Evolutionary conservation across 2,329 filamentous ascomycete genomes (phyloP).

Genomic region (Stachybotrys chartarum): DNA sequence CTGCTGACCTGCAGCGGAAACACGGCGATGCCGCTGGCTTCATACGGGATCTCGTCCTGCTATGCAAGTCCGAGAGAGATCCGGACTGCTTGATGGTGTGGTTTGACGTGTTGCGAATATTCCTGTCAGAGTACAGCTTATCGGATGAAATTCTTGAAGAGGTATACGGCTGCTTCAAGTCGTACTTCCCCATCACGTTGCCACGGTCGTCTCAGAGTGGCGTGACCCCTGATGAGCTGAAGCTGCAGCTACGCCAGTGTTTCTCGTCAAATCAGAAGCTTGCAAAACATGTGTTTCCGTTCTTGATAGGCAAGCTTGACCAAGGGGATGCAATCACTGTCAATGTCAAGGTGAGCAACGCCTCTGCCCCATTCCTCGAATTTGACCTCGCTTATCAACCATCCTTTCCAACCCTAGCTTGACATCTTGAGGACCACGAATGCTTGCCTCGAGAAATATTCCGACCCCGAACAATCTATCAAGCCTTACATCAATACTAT

Average conservation of each 20-base stretch:
- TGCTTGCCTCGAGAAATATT: constrained; percentile 44
- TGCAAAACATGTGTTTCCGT: constrained; percentile 41
- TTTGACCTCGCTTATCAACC: not conserved
- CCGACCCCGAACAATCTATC: constrained; percentile 36
- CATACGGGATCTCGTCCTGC: constrained; percentile 39
- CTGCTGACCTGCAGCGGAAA: constrained; percentile 34
- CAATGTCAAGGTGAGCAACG: constrained; percentile 42
- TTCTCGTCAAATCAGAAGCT: constrained; percentile 44
- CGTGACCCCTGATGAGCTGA: constrained; percentile 50
- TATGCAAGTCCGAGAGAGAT: constrained; percentile 49
- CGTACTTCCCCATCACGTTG: constrained; percentile 55
- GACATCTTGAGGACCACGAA: constrained; percentile 50
- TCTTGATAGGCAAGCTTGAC: constrained; percentile 49
- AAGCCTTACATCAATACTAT: constrained; percentile 42
- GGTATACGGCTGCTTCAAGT: constrained; percentile 48
- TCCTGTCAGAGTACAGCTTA: constrained; percentile 37
- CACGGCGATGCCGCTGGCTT: constrained; percentile 38
- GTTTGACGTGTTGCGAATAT: constrained; percentile 42
- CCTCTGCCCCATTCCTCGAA: not conserved
- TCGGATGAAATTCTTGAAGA: constrained; percentile 39
- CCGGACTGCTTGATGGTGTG: constrained; percentile 49
- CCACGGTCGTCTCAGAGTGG: constrained; percentile 41
- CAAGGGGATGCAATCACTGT: constrained; percentile 52
- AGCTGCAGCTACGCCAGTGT: constrained; percentile 43
- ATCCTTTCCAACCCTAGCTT: constrained; percentile 21